Evolutionary conservation across 2,329 filamentous ascomycete genomes (phyloP), one percentile per base, ranked within the genome.

Genomic region (Ceratocystis colombiana): DNA sequence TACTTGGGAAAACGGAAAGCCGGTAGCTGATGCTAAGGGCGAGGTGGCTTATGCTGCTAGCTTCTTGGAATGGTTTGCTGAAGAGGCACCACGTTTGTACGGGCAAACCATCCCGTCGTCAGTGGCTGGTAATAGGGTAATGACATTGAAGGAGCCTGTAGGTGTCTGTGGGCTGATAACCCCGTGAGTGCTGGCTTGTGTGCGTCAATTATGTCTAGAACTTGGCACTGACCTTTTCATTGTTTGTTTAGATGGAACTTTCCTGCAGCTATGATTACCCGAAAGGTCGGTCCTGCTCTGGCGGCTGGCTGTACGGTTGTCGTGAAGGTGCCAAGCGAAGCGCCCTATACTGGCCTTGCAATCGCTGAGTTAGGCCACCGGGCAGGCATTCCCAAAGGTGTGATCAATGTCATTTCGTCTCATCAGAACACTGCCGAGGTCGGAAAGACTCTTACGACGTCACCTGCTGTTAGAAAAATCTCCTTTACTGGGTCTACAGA

Each of bases 301-400:
- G 94, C 94, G 20, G 92, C 91, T n/a, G 94, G 94, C 67, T 97
- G 93, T 77, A 96, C 93, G 0, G 89, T 96, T 1, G 92, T 97
- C 1, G 87, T 86, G 72, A 99, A 99, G 76, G 88, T 91, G 17
- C 92, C 93, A 1, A 87, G 87, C 62, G 93, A 97, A 79, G 96
- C 94, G 0, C 94, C 93, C 0, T 94, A 93, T 74, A 96, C 92
- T 28, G 86, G 90, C 0, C 86, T 96, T 46, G 93, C 93, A 1
- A 77, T 97, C 22, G 90, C 90, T 0, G 92, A 96, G 76, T 83
- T 97, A 48, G 90, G 88, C 8, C 84, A 89, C 72, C 86, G 92
- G 17, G 93, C 93, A 15, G 93, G 94, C 17, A 88, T 97, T 37
- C 93, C 94, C 50, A 87, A 87, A 73, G 93, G 93, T 46, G 92